Evolutionary conservation across 148 eudicot genomes (phyloP), one percentile per base, ranked within the genome.

Genomic region (Amaranthus cruentus): DNA sequence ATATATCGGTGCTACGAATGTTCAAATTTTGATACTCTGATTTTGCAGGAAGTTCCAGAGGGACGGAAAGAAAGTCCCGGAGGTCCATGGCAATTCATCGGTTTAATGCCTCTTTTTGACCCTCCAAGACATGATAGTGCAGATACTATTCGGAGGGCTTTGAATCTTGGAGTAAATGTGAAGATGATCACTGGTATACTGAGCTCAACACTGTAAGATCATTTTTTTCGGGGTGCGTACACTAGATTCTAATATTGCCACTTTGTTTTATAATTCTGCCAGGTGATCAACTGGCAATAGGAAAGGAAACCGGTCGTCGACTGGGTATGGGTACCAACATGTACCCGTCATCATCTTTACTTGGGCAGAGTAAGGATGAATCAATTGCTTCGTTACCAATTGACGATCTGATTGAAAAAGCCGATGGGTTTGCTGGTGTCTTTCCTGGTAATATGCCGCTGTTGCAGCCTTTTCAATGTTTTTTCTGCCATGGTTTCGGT

Each of bases 101-200:
- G 92, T 73, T 92, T 95, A 67, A 79, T 95, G 96, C 99, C 99
- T 86, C 92, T 95, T 46, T 95, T 95, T 81, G 99, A 95, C 76
- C 99, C 99, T 53, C 99, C 99, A 44, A 88, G 99, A 68, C 99
- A 95, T 68, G 99, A 95, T 79, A 95, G 99, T 87, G 99, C 99
- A 3, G 97, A 95, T 57, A 95, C 99, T 67, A 95, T 95, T 47
- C 85, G 97, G 79, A 90, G 99, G 81, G 99, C 99, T 58, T 76
- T 95, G 64, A 88, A 95, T 82, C 96, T 95, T 44, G 99, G 99
- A 71, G 99, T 95, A 6, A 95, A 75, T 80, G 99, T 95, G 47
- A 92, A 95, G 80, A 95, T 95, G 99, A 95, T 95, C 73, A 95
- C 99, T 78, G 98, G 98, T 95, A 66, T 72, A 76, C 76, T 38